These are phyloP conservation scores for Oldenlandia corymbosa DNA, from an alignment of 257 asterid genomes.

Conservation along the genomic window DNA sequence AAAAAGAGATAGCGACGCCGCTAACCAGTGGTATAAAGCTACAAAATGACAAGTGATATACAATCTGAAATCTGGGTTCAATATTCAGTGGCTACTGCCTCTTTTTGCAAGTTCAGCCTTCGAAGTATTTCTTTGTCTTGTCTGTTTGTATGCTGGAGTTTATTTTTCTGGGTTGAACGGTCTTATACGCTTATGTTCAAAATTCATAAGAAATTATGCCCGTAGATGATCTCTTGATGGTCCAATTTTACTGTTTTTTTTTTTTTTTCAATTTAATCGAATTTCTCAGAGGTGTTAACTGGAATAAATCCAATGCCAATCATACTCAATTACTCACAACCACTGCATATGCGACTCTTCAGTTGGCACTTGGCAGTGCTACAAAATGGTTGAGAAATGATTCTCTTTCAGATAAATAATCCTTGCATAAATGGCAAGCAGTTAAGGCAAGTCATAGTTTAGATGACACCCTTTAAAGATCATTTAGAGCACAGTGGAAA, in stretches of 20 bases:
- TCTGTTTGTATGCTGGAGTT: not conserved
- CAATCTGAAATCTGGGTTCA: slow-evolving; percentile 7
- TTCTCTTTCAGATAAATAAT: not conserved
- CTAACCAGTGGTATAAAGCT: no score
- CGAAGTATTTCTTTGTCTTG: not conserved
- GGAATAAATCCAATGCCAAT: no score
- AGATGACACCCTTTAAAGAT: not conserved
- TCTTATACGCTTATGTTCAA: no score
- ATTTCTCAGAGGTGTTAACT: not conserved
- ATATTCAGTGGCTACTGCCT: no score
- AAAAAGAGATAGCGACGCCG: no score
- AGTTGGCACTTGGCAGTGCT: not conserved
- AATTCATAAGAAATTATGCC: no score
- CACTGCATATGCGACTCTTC: not conserved
- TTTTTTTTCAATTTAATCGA: not conserved
- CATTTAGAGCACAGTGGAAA: not conserved
- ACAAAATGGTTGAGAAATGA: not conserved
- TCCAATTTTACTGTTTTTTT: no score
- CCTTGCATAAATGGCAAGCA: not conserved
- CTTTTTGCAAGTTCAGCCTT: no score
- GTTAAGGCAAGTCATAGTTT: not conserved
- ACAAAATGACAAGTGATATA: not conserved
- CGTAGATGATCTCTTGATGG: no score
- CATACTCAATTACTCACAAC: not conserved
- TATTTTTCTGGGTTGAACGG: no score